These are phyloP conservation scores for Hypoxylon sp. DNA, from an alignment of 2,329 filamentous ascomycete species.

Conservation along the genomic window DNA sequence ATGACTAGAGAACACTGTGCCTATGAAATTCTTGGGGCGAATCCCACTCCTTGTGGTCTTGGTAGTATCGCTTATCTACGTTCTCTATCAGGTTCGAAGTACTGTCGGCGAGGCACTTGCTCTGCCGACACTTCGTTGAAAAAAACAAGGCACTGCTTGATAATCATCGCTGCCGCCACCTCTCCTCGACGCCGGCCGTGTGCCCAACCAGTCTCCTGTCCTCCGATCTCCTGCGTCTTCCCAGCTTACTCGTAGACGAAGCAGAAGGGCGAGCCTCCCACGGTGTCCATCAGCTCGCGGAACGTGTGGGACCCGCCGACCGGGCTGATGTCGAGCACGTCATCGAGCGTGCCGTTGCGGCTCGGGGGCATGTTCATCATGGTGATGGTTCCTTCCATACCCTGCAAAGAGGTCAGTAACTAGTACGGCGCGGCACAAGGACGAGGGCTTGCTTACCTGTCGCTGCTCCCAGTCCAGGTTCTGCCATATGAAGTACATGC, in stretches of 20 bases:
- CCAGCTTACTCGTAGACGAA: slow-evolving; percentile 52
- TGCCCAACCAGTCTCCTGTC: not conserved
- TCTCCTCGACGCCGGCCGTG: slow-evolving; percentile 11
- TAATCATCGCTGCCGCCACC: not conserved
- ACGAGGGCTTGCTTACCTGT: slow-evolving; percentile 39
- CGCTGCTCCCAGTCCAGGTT: slow-evolving; percentile 52
- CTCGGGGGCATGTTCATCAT: slow-evolving; percentile 52
- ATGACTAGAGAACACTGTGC: slow-evolving; percentile 6
- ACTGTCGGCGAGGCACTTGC: not conserved
- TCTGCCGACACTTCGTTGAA: not conserved
- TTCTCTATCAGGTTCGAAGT: slow-evolving; percentile 20
- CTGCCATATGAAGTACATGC: slow-evolving; percentile 59
- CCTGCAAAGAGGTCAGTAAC: slow-evolving; percentile 25
- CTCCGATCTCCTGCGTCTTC: not conserved
- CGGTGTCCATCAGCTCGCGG: slow-evolving; percentile 50
- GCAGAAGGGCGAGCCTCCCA: slow-evolving; percentile 52
- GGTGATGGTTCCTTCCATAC: slow-evolving; percentile 53
- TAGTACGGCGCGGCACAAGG: not conserved
- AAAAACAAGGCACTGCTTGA: not conserved
- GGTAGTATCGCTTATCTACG: not conserved
- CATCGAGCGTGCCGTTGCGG: slow-evolving; percentile 53
- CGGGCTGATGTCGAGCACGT: slow-evolving; percentile 44
- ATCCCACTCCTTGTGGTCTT: not conserved
- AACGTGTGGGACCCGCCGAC: slow-evolving; percentile 41
- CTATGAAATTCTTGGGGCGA: not conserved